These are phyloP conservation scores for Cyberlindnera americana DNA, from an alignment of 805 yeast genomes.

Conservation along the genomic window DNA sequence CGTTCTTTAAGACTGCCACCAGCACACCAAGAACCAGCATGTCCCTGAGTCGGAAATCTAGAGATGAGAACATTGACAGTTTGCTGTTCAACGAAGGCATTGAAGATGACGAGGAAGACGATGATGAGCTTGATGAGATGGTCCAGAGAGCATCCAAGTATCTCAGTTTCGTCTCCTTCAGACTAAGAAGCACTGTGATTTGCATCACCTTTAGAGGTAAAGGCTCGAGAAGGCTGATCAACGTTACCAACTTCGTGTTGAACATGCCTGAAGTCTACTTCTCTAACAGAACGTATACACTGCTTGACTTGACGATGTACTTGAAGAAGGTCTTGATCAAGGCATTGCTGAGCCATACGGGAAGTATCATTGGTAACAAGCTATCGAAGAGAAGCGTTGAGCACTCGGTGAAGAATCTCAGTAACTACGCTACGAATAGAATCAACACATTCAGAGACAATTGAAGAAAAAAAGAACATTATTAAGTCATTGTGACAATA, in stretches of 20 bases:
- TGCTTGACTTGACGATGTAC: constrained; percentile 59
- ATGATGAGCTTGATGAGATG: constrained; percentile 57
- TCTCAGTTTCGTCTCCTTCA: constrained; percentile 61
- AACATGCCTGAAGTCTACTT: constrained; percentile 59
- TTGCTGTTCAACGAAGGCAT: neutral
- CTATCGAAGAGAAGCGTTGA: constrained; percentile 37
- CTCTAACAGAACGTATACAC: constrained; percentile 65
- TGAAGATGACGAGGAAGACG: constrained; percentile 9
- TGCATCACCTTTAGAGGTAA: constrained; percentile 75
- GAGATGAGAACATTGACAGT: constrained; percentile 14
- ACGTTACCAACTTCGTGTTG: constrained; percentile 71
- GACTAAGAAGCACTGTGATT: constrained; percentile 47
- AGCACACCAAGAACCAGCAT: constrained; percentile 13
- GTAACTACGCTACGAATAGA: constrained; percentile 24
- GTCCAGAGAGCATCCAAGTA: constrained; percentile 68
- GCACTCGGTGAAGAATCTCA: constrained; percentile 19
- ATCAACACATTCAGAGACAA: constrained; percentile 22
- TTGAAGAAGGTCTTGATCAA: constrained; percentile 62
- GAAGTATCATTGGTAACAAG: constrained; percentile 76
- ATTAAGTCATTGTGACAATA: no score
- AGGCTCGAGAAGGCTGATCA: constrained; percentile 63
- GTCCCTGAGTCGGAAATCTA: constrained; percentile 9
- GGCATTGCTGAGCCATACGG: constrained; percentile 61
- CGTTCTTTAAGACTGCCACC: neutral
- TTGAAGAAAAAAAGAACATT: neutral